Evolutionary conservation across 345 rosid genomes (phyloP), one percentile per base, ranked within the genome.

Genomic region (Brassica incana): DNA sequence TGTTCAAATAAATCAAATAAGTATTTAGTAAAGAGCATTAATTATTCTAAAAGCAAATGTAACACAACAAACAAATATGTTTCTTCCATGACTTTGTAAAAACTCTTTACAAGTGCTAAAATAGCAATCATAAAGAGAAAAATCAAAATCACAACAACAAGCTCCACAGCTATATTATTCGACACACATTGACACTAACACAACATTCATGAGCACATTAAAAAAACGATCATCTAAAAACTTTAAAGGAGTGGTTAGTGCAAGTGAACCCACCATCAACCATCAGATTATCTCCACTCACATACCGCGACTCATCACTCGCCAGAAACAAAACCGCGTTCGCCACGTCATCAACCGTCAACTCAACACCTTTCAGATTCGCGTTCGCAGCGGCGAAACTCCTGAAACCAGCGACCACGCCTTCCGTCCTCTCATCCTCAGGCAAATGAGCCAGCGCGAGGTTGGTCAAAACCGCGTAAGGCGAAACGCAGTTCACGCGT

Each of bases 401-500:
- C 54, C 85, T 89, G 76, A 95, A 86, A 50, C 89, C 97, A 0
- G 1, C 77, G 74, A 75, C 5, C 0, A 86, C 89, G 35, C 84
- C 97, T 6, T 90, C 94, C 0, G 92, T 92, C 78, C 94, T 86
- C 80, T 92, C 90, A 0, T 88, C 97, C 82, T 86, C 91, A 0
- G 80, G 97, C 80, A 92, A 81, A 87, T 95, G 94, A 84, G 95
- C 90, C 77, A 92, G 10, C 0, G 97, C 84, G 75, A 95, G 85
- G 33, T 82, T 78, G 0, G 97, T 95, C 1, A 83, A 70, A 32
- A 91, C 89, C 1, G 81, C 89, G n/a, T 92, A 95, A 67, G 99
- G 97, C 2, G 99, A 95, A 69, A 95, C 92, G 14, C 97, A 95
- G 88, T 95, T 95, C 64, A 95, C 94, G 0, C 97, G 93, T 69